Evolutionary conservation across 1,139 yeast genomes (phyloP), one percentile per base, ranked within the genome.

Genomic region (Magnusiomyces clavatus): DNA sequence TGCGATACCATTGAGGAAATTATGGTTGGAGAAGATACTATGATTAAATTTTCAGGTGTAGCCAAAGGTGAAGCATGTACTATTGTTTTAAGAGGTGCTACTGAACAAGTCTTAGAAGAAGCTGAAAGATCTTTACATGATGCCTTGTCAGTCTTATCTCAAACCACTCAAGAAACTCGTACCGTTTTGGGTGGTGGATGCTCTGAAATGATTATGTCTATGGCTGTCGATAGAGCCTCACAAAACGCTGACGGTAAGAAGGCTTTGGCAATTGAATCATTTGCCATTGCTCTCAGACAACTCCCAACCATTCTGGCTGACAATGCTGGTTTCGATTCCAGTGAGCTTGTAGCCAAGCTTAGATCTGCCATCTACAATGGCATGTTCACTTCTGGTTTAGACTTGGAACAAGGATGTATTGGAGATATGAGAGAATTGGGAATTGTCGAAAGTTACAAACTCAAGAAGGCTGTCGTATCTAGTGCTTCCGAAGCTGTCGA

Each of bases 121-220:
- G 95, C 97, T 17, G 97, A 92, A 70, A 83, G 99, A 70, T 89
- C 98, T 0, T 75, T 92, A 57, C 99, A 94, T 66, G 99, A 92
- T 71, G 98, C 99, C 1, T 76, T 92, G 55, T 87, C 96, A 1
- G 98, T 92, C 13, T 77, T 92, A 54, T 88, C 97, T 1, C 98
- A 94, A 72, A 92, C 98, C 14, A 92, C 97, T 1, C 82, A 77
- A 61, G 96, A 89, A 64, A 86, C 97, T n/a, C 82, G 90, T 68
- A 89, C 97, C 1, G 94, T 94, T 40, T 77, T 92, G 48, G 99
- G 99, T 54, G 99, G 97, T 59, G 99, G 99, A 31, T 90, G 97
- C 67, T 83, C 97, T 3, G 99, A 92, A 71, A 90, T 92, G 96
- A 77, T 88, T 62, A 92, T 92, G 98, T 86, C 97, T 12, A 88